Evolutionary conservation across 2,329 filamentous ascomycete species (phyloP).

Genomic region (Chrysoporthe austroafricana): DNA sequence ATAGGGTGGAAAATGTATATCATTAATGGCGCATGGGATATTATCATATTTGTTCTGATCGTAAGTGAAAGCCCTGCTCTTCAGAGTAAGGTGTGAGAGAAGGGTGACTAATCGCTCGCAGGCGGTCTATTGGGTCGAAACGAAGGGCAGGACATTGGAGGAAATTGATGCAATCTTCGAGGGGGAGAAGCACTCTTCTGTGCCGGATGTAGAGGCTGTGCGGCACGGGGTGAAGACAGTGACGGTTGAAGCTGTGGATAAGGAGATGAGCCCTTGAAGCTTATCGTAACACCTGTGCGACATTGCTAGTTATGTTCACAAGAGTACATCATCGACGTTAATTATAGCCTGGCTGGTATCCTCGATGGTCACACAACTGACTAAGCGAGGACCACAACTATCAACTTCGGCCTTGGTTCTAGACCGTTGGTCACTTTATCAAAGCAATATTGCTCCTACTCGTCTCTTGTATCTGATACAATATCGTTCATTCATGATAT

Average conservation of each 20-base stretch:
- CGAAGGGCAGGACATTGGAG: conserved; percentile 43
- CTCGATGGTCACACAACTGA: too few relatives aligned
- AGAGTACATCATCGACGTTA: too few relatives aligned
- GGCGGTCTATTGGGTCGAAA: conserved; percentile 43
- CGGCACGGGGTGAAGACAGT: conserved; percentile 32
- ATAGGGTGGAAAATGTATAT: conserved; percentile 54
- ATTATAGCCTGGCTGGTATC: too few relatives aligned
- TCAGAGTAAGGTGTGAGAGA: background rate
- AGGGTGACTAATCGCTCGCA: conserved; percentile 13
- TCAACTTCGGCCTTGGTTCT: too few relatives aligned
- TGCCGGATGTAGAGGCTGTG: conserved; percentile 36
- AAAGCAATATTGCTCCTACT: too few relatives aligned
- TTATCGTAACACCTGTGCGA: background rate
- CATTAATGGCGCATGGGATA: conserved; percentile 49
- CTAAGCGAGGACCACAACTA: too few relatives aligned
- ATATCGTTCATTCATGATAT: conserved; percentile 1
- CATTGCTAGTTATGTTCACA: too few relatives aligned
- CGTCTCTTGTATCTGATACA: too few relatives aligned
- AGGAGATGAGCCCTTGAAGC: conserved; percentile 24
- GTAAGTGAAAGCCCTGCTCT: conserved; percentile 32
- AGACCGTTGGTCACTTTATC: too few relatives aligned
- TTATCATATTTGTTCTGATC: conserved; percentile 44
- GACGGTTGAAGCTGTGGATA: conserved; percentile 32
- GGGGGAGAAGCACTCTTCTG: conserved; percentile 38
- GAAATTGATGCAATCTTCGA: conserved; percentile 44